These are phyloP conservation scores for Aspergillus luchuensis DNA, from an alignment of 2,329 filamentous ascomycete genomes.

Conservation along the genomic window DNA sequence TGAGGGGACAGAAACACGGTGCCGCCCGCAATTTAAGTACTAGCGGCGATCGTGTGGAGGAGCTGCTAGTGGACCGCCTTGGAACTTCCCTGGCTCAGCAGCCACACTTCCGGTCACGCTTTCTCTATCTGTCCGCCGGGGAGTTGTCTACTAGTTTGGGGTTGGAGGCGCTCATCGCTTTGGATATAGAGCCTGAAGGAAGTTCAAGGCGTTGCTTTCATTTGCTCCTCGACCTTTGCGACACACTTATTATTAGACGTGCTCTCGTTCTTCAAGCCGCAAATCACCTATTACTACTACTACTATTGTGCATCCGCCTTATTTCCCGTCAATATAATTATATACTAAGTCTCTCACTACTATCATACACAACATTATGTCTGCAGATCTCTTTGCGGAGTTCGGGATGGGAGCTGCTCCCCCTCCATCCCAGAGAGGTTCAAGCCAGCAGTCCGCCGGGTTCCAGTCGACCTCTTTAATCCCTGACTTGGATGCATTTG, in stretches of 20 bases:
- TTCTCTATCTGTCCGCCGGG: not conserved
- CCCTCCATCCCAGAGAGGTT: conserved; percentile 17
- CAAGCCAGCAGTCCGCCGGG: conserved; percentile 12
- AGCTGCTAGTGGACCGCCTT: not conserved
- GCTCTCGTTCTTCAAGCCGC: not conserved
- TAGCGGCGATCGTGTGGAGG: conserved; percentile 1
- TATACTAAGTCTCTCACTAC: not conserved
- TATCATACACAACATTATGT: conserved; percentile 44
- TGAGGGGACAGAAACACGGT: conserved; percentile 3
- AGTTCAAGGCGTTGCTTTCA: not conserved
- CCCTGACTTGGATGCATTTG: conserved; percentile 24
- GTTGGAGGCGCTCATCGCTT: no score
- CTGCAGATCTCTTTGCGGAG: conserved; percentile 56
- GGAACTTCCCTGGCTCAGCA: not conserved
- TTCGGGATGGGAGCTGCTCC: conserved; percentile 42
- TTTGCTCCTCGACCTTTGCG: not conserved
- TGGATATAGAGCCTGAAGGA: not conserved
- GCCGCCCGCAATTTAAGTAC: conserved; percentile 5
- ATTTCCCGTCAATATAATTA: not conserved
- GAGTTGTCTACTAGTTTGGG: no score
- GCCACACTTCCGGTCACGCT: not conserved
- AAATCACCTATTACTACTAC: not conserved
- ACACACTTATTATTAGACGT: not conserved
- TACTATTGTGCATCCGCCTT: not conserved
- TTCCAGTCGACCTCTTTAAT: conserved; percentile 26